Evolutionary conservation across 2,329 filamentous ascomycete genomes (phyloP).

Genomic region (Colletotrichum phormii): DNA sequence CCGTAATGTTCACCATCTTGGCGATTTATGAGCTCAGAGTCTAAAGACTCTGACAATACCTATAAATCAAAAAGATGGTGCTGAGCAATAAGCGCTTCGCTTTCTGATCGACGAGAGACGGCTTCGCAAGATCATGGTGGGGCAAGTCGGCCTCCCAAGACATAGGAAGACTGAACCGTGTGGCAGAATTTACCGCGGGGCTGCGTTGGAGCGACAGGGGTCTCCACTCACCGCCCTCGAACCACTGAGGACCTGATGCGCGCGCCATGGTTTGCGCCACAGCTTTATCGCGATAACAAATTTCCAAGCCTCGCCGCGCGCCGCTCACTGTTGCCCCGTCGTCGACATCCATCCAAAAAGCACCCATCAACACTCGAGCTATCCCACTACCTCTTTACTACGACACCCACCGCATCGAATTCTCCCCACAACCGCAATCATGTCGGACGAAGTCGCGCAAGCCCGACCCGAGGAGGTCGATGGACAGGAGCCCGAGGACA

Average conservation of each 20-base stretch:
- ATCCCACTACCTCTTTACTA: neutral
- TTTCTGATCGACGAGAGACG: slow-evolving; percentile 16
- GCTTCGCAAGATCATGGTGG: slow-evolving; percentile 35
- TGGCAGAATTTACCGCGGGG: slow-evolving; percentile 38
- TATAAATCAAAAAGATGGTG: slow-evolving; percentile 5
- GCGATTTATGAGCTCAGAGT: slow-evolving; percentile 39
- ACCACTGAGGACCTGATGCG: neutral
- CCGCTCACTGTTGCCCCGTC: slow-evolving; percentile 2
- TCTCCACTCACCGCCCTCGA: slow-evolving; percentile 17
- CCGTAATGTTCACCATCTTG: slow-evolving; percentile 98
- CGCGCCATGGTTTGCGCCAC: slow-evolving; percentile 21
- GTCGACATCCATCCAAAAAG: slow-evolving; percentile 32
- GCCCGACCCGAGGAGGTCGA: slow-evolving; percentile 17
- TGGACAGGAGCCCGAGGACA: slow-evolving; percentile 16
- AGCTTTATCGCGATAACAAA: slow-evolving; percentile 33
- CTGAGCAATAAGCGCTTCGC: neutral
- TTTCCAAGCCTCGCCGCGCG: slow-evolving; percentile 18
- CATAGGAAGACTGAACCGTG: slow-evolving; percentile 16
- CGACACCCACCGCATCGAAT: neutral
- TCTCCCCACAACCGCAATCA: neutral
- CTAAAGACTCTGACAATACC: slow-evolving; percentile 8
- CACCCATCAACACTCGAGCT: slow-evolving; percentile 26
- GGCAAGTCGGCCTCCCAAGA: slow-evolving; percentile 24
- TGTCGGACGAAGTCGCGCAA: slow-evolving; percentile 30
- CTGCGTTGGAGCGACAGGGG: slow-evolving; percentile 26